Percentiles rank a stretch among this genome's conserved stretches.
Evolutionary conservation across 495 filamentous ascomycete species (phyloP).

Genomic region (Aspergillus coremiiformis): DNA sequence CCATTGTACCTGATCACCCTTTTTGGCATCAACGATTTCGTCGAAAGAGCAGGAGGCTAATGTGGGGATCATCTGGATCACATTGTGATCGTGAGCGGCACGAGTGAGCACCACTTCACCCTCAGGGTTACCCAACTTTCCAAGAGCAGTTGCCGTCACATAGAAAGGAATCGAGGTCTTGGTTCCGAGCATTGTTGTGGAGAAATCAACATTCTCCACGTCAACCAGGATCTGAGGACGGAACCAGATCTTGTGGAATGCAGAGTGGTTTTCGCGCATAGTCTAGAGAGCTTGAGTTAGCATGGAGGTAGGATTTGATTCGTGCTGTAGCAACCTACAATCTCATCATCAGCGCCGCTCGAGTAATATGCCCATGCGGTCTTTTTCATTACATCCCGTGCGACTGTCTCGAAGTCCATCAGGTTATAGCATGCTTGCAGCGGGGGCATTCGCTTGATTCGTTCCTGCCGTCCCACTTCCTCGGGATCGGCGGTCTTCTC

Average conservation of each 20-base stretch:
- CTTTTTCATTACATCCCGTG: constrained; percentile 83
- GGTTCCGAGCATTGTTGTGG: constrained; percentile 85
- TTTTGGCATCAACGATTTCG: constrained; percentile 82
- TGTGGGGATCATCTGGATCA: constrained; percentile 95
- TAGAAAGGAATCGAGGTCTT: constrained; percentile 81
- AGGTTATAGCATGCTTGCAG: constrained; percentile 91
- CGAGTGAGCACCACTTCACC: constrained; percentile 86
- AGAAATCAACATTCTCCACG: constrained; percentile 77
- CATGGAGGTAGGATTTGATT: neutral
- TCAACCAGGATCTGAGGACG: constrained; percentile 77
- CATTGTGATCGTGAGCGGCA: constrained; percentile 75
- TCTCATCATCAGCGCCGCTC: constrained; percentile 92
- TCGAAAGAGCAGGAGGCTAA: constrained; percentile 97
- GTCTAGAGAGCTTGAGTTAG: constrained; percentile 50
- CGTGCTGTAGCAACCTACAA: constrained; percentile 49
- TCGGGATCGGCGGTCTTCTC: constrained; percentile 65
- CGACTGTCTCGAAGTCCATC: constrained; percentile 90
- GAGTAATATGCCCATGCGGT: constrained; percentile 96
- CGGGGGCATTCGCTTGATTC: constrained; percentile 70
- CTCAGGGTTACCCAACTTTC: constrained; percentile 83
- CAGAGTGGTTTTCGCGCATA: constrained; percentile 90
- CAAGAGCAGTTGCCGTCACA: constrained; percentile 84
- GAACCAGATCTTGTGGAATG: constrained; percentile 98
- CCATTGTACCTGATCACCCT: constrained; percentile 86
- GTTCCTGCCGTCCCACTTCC: constrained; percentile 65